phyloP scores from a whole-genome alignment of 2,329 filamentous ascomycete species.

The Ophidiomyces ophidiicola region DNA sequence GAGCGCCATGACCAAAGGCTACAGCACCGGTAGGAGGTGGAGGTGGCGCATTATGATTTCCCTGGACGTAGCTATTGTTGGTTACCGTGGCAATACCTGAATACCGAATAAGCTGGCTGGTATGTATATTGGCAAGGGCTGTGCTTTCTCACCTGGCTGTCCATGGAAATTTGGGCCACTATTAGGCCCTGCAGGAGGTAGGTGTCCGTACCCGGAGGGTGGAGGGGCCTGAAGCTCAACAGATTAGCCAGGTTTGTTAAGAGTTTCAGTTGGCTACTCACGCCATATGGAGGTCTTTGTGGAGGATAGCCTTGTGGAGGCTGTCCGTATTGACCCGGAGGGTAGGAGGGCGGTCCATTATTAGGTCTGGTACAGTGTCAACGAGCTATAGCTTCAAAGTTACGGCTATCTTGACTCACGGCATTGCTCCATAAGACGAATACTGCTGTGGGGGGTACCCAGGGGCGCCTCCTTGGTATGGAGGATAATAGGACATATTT shows the following conservation, averaged over 20 bases:
- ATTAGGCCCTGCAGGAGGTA: constrained; percentile 19
- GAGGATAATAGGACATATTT: constrained; percentile 53
- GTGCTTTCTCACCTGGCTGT: constrained; percentile 27
- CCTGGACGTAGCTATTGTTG: constrained; percentile 46
- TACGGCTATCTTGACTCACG: constrained; percentile 32
- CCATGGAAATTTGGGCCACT: constrained; percentile 31
- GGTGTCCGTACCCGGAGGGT: constrained; percentile 4
- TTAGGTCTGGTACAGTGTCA: constrained; percentile 3
- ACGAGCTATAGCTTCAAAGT: constrained; percentile 16
- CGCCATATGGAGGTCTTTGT: constrained; percentile 32
- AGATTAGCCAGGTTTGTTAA: not conserved
- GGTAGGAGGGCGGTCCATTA: constrained; percentile 9
- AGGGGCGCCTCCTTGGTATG: constrained; percentile 44
- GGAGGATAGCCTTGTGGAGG: constrained; percentile 30
- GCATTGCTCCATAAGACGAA: constrained; percentile 24
- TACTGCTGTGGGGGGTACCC: constrained; percentile 28
- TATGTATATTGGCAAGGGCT: not conserved
- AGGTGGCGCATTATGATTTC: constrained; percentile 48
- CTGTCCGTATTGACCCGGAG: constrained; percentile 22
- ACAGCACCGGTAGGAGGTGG: constrained; percentile 57
- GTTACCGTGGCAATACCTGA: constrained; percentile 27
- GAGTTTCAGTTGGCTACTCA: constrained; percentile 18
- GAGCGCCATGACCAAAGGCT: constrained; percentile 67
- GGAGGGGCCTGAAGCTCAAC: not conserved
- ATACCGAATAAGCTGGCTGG: constrained; percentile 11